Percentiles rank a stretch among this genome's conserved stretches.
Conservation (phyloP, 805 yeast species). For the Ogataea dorogensis region DNA sequence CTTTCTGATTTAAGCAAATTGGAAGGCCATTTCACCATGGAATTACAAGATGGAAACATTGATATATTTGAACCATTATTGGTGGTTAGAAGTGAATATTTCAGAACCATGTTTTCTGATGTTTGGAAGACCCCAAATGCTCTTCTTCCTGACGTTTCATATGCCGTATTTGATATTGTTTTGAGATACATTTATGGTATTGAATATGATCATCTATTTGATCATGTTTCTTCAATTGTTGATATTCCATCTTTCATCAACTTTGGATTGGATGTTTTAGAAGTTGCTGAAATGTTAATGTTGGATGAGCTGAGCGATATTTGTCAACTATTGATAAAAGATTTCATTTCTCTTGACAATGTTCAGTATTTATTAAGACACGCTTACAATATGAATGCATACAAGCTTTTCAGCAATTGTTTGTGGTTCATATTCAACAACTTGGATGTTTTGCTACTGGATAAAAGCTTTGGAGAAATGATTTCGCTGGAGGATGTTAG, state of each 20-base stretch:
- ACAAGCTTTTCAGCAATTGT: conserved; percentile 57
- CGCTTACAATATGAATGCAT: conserved; percentile 50
- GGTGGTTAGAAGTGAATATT: conserved; percentile 57
- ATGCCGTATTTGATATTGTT: conserved; percentile 45
- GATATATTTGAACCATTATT: conserved; percentile 52
- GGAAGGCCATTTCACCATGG: conserved; percentile 35
- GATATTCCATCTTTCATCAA: conserved; percentile 46
- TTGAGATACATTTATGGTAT: conserved; percentile 59
- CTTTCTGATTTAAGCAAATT: conserved; percentile 17
- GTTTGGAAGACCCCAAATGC: conserved; percentile 45
- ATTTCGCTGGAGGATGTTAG: conserved; percentile 20
- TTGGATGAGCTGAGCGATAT: conserved; percentile 56
- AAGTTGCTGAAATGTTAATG: conserved; percentile 61
- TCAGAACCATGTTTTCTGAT: conserved; percentile 54
- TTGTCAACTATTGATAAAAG: conserved; percentile 59
- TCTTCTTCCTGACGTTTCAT: conserved; percentile 42
- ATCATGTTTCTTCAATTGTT: conserved; percentile 24
- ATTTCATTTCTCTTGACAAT: conserved; percentile 56
- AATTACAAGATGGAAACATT: conserved; percentile 46
- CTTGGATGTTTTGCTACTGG: conserved; percentile 58
- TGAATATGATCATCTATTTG: conserved; percentile 41
- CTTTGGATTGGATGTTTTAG: conserved; percentile 55
- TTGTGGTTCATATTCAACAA: conserved; percentile 68
- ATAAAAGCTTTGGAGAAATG: conserved; percentile 36
- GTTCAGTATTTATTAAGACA: conserved; percentile 55